phyloP scores from a whole-genome alignment of 208 protist genomes.

The Histomonas meleagridis region DNA sequence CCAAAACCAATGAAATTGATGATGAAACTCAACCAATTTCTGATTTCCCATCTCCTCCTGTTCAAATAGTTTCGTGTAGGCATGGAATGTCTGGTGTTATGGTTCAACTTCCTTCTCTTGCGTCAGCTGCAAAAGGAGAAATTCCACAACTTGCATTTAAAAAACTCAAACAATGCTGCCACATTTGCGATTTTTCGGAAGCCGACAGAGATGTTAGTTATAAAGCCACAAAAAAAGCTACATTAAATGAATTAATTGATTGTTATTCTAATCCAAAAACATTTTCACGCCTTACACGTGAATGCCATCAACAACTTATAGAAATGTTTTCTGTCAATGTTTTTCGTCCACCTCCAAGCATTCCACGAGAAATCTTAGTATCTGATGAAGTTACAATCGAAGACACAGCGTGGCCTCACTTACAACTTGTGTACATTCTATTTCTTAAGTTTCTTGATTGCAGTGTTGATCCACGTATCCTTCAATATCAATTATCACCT shows the following conservation, averaged over 20 bases:
- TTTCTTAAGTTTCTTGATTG: background rate
- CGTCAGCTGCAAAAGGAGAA: background rate
- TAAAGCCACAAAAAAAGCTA: background rate
- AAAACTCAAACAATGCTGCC: constrained; percentile 29
- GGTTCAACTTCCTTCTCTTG: background rate
- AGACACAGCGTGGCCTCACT: background rate
- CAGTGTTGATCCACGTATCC: background rate
- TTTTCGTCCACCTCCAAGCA: background rate
- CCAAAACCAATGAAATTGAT: background rate
- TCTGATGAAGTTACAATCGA: background rate
- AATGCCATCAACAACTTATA: background rate
- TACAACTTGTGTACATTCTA: background rate
- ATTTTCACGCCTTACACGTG: background rate
- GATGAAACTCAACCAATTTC: constrained; percentile 27
- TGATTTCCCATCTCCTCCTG: background rate
- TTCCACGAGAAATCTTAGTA: background rate
- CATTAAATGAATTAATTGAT: constrained; percentile 31
- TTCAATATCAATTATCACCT: background rate
- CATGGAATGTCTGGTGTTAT: background rate
- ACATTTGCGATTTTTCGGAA: constrained; percentile 9
- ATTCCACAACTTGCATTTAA: constrained; percentile 23
- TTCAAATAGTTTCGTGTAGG: background rate
- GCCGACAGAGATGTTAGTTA: background rate
- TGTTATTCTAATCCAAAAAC: background rate
- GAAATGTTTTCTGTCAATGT: constrained; percentile 30